Conservation (phyloP, 495 filamentous ascomycete species). For the Pseudevernia furfuracea region DNA sequence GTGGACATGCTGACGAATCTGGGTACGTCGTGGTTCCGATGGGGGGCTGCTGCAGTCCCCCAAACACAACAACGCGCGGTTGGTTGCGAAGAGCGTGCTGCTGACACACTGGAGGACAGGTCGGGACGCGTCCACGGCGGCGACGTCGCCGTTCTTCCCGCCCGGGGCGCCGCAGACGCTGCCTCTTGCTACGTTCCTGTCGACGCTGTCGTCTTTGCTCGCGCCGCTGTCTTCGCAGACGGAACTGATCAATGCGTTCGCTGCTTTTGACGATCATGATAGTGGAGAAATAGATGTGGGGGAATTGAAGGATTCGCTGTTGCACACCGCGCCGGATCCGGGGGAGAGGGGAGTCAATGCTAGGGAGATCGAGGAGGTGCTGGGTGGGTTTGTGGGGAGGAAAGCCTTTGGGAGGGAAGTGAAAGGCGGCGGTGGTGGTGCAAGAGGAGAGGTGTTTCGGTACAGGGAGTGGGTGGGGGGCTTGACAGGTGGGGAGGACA, state of each 20-base stretch:
- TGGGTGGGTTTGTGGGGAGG: conserved; percentile 76
- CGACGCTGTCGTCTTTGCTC: conserved; percentile 64
- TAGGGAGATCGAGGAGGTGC: conserved; percentile 70
- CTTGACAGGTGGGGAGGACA: conserved; percentile 33
- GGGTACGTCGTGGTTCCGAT: too few species aligned
- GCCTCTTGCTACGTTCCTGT: conserved; percentile 77
- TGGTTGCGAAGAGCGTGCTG: too few species aligned
- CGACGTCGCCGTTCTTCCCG: conserved; percentile 58
- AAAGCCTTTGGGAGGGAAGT: conserved; percentile 57
- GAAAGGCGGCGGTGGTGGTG: conserved; percentile 34
- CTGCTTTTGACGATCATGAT: conserved; percentile 93
- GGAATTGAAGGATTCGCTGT: conserved; percentile 73
- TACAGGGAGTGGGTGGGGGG: conserved; percentile 69
- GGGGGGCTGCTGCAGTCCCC: too few species aligned
- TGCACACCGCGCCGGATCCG: conserved; percentile 70
- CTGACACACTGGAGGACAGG: background rate
- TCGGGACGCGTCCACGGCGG: background rate
- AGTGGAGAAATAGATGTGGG: conserved; percentile 81
- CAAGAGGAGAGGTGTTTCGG: conserved; percentile 62
- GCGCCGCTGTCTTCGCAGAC: conserved; percentile 60
- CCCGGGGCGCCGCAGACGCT: conserved; percentile 56
- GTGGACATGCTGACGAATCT: conserved; percentile 72
- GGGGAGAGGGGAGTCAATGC: conserved; percentile 62
- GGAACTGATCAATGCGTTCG: conserved; percentile 79
- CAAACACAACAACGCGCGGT: too few species aligned